Evolutionary conservation across 768 basidiomycete species (phyloP), one percentile per base, ranked within the genome.

Genomic region (Podaxis pistillaris): DNA sequence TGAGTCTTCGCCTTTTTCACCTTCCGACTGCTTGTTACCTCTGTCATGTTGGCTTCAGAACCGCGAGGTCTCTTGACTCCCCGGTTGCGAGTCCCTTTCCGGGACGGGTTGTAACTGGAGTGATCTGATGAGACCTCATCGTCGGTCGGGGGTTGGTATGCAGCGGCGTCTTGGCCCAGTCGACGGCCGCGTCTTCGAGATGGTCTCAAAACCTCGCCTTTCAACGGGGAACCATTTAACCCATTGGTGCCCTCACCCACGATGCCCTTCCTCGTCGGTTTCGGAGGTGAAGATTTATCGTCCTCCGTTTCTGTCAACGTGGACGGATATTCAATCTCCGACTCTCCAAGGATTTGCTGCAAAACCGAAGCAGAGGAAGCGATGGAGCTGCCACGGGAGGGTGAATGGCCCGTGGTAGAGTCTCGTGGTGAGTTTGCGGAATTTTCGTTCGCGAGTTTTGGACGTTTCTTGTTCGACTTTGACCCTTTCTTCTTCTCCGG

Each of bases 11-110:
- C 68, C 62, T 72, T 78, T 68, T 79, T 82, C 28, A 65, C 53
- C 58, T 71, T 76, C 44, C 75, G 72, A 50, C 66, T 65, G 8
- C 74, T 72, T 17, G 60, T 70, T 5, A 73, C 75, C 33, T 68
- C 67, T 11, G 59, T 61, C 7, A 66, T 56, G 22, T 64, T 55
- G 22, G 69, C 66, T 30, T 77, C 75, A 52, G 72, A 70, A 17
- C 73, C 71, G 33, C 76, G 71, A 6, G 70, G 70, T 46, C 79
- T 70, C 66, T 82, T 81, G 40, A 78, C 58, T 36, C 75, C 75
- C 5, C 73, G 72, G 59, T 67, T 72, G 15, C 67, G 68, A 6
- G 67, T 58, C 37, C 65, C 64, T 55, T 66, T 71, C 1, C 64
- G 65, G 37, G 30, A 13, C 13, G 61, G 13, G 15, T 66, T 67